A percentile compares a stretch with the other conserved stretches of the same genome.
These are phyloP conservation scores for Boletus pseudopeckii DNA, from an alignment of 768 basidiomycete species.

Conservation along the genomic window DNA sequence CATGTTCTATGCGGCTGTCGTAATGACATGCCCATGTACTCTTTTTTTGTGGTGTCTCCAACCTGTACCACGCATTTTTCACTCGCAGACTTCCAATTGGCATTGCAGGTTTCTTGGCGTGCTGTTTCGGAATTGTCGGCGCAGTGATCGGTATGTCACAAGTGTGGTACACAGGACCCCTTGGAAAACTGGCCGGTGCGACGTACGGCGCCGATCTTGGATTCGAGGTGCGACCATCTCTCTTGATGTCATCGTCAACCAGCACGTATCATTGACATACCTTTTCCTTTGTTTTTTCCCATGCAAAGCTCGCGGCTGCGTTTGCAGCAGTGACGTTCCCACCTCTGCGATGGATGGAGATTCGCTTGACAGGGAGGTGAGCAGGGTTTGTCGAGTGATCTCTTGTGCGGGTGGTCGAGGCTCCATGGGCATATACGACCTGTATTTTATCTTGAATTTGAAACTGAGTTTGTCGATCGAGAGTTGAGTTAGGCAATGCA, in stretches of 20 bases:
- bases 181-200: conserved; percentile 41
- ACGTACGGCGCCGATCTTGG: conserved; percentile 49
- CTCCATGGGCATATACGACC: background rate
- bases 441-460: background rate
- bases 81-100: conserved; percentile 42
- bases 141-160: conserved; percentile 54
- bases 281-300: no score
- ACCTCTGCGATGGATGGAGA: conserved; percentile 49
- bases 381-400: background rate
- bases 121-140: conserved; percentile 44
- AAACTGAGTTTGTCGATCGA: background rate
- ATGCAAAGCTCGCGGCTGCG: conserved; percentile 37
- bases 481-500: no score
- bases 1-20: background rate
- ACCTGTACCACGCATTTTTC: background rate
- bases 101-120: conserved; percentile 45
- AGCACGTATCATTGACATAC: background rate
- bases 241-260: background rate
- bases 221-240: conserved; percentile 42
- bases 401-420: background rate
- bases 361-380: conserved; percentile 39
- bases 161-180: conserved; percentile 50
- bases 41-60: background rate
- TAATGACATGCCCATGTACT: background rate
- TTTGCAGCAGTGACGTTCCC: conserved; percentile 48